These are phyloP conservation scores for Leucosporidium scottii DNA, from an alignment of 768 basidiomycete genomes.

Conservation along the genomic window DNA sequence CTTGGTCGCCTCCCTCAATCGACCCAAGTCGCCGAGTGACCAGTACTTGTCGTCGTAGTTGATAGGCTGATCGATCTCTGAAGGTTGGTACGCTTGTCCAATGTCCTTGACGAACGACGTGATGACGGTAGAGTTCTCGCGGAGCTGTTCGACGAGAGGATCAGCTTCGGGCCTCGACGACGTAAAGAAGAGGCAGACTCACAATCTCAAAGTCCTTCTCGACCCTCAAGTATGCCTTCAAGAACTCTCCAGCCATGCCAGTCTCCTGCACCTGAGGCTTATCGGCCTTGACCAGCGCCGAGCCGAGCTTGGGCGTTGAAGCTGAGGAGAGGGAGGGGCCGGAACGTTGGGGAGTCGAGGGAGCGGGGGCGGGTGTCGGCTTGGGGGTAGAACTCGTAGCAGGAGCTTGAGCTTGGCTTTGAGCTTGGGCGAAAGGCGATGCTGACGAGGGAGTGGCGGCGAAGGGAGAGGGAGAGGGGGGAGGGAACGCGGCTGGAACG, in stretches of 20 bases:
- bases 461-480: constrained; percentile 8
- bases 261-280: constrained; percentile 28
- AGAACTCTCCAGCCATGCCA: constrained; percentile 36
- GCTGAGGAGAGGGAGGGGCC: constrained; percentile 7
- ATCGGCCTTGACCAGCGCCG: constrained; percentile 1
- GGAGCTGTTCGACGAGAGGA: constrained; percentile 6
- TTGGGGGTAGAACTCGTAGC: neutral
- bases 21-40: constrained; percentile 27
- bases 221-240: constrained; percentile 29
- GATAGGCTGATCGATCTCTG: neutral
- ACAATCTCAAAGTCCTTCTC: constrained; percentile 31
- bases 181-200: neutral
- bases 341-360: neutral
- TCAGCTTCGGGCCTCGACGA: neutral
- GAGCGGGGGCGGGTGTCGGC: neutral
- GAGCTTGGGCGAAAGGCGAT: neutral
- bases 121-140: neutral
- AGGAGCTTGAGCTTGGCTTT: neutral
- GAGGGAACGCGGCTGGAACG: neutral
- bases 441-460: neutral
- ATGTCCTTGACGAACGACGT: constrained; percentile 10
- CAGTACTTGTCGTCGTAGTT: constrained; percentile 13
- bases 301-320: constrained; percentile 15
- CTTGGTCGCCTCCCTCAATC: constrained; percentile 11
- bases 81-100: neutral